Conservation (phyloP, 129 eudicot genomes). For the Solidago caesia region DNA sequence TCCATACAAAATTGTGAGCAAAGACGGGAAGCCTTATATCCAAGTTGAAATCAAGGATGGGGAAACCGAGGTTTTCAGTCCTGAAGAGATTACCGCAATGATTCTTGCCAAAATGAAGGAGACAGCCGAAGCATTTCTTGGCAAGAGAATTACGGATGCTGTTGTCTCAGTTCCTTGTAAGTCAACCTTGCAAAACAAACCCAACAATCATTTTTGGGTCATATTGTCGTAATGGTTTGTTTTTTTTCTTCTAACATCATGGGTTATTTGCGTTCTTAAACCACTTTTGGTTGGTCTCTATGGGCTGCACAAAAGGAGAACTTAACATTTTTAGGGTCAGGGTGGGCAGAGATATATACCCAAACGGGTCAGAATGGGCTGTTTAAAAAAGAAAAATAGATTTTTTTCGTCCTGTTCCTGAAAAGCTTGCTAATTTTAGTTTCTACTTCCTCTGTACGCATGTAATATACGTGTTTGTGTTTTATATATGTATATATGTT, state of each 20-base stretch:
- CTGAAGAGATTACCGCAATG: constrained; percentile 94
- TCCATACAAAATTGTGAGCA: constrained; percentile 74
- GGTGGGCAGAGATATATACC: not conserved
- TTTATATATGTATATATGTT: no score
- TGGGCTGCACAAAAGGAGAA: no score
- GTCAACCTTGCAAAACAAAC: no score
- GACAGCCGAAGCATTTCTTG: no score
- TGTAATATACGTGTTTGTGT: no score
- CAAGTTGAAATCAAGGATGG: constrained; percentile 62
- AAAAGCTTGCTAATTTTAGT: no score
- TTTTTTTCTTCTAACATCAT: no score
- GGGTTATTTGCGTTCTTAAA: no score
- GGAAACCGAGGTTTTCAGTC: constrained; percentile 80
- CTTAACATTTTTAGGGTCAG: not conserved
- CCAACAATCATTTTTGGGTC: not conserved
- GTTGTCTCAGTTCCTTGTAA: constrained; percentile 83
- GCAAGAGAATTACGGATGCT: constrained; percentile 81
- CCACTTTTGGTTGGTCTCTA: not conserved
- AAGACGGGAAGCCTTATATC: constrained; percentile 75
- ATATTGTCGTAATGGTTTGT: no score
- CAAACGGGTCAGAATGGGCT: not conserved
- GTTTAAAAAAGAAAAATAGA: no score
- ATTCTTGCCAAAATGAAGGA: constrained; percentile 82
- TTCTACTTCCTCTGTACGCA: no score
- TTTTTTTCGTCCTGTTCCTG: no score